Percentiles rank a stretch among this genome's conserved stretches.
Conservation (phyloP, 345 rosid species). For the Chamaenerion angustifolium region DNA sequence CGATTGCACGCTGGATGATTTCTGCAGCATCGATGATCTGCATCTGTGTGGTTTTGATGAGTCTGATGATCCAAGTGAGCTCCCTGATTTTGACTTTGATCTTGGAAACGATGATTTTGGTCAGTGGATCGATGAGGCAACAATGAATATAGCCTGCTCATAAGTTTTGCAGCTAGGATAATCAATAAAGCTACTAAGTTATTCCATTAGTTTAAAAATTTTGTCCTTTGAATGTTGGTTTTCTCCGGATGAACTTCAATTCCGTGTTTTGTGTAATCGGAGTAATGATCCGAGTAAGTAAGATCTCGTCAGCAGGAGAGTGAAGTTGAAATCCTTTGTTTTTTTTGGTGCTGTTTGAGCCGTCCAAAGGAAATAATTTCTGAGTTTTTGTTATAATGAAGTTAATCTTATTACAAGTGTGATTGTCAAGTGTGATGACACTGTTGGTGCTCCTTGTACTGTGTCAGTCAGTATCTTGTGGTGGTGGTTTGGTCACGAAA, state of each 20-base stretch:
- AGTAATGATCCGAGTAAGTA: no score
- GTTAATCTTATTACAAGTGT: no score
- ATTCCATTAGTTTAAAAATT: no score
- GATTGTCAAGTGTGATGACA: no score
- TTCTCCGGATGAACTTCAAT: no score
- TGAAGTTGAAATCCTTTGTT: constrained; percentile 20
- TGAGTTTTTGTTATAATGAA: no score
- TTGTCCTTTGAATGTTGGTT: no score
- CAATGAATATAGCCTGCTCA: constrained; percentile 40
- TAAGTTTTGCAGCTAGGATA: constrained; percentile 79
- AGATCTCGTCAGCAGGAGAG: no score
- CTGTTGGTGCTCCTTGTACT: no score
- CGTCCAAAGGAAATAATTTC: constrained; percentile 23
- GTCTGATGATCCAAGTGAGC: constrained; percentile 30
- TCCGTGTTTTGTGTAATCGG: no score
- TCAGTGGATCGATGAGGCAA: constrained; percentile 11
- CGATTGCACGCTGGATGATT: constrained; percentile 30
- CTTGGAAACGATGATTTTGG: constrained; percentile 29
- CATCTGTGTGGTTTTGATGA: constrained; percentile 32
- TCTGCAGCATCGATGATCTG: constrained; percentile 42
- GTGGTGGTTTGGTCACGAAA: no score
- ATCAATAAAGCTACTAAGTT: neutral
- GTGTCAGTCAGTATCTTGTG: no score
- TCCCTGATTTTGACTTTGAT: constrained; percentile 62
- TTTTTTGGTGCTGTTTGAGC: constrained; percentile 60